Evolutionary conservation across 345 rosid genomes (phyloP).

Genomic region (Geranium brycei): DNA sequence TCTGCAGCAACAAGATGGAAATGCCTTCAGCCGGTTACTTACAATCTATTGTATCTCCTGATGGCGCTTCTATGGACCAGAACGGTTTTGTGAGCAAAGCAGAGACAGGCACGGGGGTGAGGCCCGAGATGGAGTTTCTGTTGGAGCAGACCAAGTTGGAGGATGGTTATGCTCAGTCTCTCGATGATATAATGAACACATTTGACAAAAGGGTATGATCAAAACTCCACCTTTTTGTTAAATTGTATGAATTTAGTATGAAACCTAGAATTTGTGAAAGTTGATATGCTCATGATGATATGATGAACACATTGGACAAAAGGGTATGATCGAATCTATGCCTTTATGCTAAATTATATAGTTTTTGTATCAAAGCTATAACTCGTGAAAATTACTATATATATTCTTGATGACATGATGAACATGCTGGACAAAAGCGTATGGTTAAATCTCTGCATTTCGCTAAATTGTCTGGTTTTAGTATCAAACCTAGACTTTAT

Average conservation of each 20-base stretch:
- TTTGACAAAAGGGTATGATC: slow-evolving; percentile 53
- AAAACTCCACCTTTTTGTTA: not conserved
- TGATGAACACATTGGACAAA: slow-evolving; percentile 32
- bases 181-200: slow-evolving; percentile 59
- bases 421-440: no score
- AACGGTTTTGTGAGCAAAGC: slow-evolving; percentile 16
- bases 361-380: no score
- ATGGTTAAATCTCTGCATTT: no score
- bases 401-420: no score
- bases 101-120: slow-evolving; percentile 26
- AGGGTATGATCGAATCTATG: slow-evolving; percentile 30
- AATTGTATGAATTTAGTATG: no score
- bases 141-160: slow-evolving; percentile 37
- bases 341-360: no score
- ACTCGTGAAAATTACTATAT: no score
- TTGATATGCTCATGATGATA: no score
- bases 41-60: slow-evolving; percentile 23
- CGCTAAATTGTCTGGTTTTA: no score
- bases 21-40: slow-evolving; percentile 33
- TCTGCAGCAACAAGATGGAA: slow-evolving; percentile 25
- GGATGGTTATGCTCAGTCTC: slow-evolving; percentile 34
- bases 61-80: slow-evolving; percentile 18
- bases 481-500: no score
- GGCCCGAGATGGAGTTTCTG: slow-evolving; percentile 21
- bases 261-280: no score